Evolutionary conservation across 2,329 filamentous ascomycete species (phyloP), one percentile per base, ranked within the genome.

Genomic region (Orbilia javanica): DNA sequence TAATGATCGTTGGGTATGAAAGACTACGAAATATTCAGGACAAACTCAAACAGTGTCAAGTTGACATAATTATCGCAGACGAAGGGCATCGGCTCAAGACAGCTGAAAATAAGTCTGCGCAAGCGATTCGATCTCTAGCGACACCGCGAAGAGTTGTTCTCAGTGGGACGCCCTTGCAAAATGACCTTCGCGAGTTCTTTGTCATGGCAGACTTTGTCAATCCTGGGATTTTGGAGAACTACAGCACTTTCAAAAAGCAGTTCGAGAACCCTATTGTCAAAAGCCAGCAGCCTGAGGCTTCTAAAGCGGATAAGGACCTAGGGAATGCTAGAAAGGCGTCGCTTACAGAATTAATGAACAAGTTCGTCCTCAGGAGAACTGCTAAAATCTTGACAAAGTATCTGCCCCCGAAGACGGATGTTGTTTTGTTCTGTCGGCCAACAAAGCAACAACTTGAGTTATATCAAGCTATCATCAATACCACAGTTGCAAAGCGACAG

Each of bases 1-100:
- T 93, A 25, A 90, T 92, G 89, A 90, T 93, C 80, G 89, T 93
- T 72, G 91, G 91, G 0, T 93, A 93, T 81, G 91, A 93, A 83
- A 91, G 90, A 46, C 57, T 81, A 36, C 72, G 79, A 52, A 78
- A 67, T 66, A 88, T 92, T 0, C 88, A 91, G 79, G 89, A 90
- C 63, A 89, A 91, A 64, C 84, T 93, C 52, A 88, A 89, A 79
- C 89, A 89, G 81, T 89, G 85, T 68, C 88, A 88, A 0, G 88
- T 93, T 60, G 91, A 93, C 81, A 91, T 92, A 70, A 87, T 92
- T 69, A 88, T 92, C 80, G 89, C 89, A n/a, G 90, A 92, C 80
- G 90, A 92, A 83, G 90, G 79, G 0, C 90, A 92, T 81, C 85
- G 90, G 55, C 84, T 92, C 44, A 92, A 92, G 83, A 91, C 90